Conservation (phyloP, 2,329 filamentous ascomycete species). For the Aspergillus pseudoglaucus region DNA sequence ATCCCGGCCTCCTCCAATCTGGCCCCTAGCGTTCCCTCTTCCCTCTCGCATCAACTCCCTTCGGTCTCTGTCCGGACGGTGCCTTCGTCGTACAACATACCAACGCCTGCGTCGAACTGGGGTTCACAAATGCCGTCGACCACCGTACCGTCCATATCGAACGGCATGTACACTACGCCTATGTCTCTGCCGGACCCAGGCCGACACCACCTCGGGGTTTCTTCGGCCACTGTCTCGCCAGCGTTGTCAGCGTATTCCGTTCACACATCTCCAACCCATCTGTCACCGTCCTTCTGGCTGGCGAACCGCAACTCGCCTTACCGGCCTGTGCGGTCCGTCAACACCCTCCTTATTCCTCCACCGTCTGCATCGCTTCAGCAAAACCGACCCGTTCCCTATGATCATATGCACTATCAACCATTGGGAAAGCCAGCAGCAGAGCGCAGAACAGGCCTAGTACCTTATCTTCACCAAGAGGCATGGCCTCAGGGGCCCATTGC, state of each 20-base stretch:
- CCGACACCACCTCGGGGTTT: conserved; percentile 44
- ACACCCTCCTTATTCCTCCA: conserved; percentile 83
- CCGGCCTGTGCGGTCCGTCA: conserved; percentile 79
- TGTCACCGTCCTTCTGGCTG: conserved; percentile 82
- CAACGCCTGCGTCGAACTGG: conserved; percentile 44
- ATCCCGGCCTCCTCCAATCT: conserved; percentile 57
- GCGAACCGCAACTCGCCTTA: conserved; percentile 88
- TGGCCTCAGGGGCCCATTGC: conserved; percentile 31
- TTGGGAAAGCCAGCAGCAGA: conserved; percentile 63
- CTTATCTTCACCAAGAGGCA: conserved; percentile 43
- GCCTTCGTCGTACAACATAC: conserved; percentile 61
- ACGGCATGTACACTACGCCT: conserved; percentile 23
- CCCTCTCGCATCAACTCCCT: conserved; percentile 49
- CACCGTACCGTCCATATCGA: conserved; percentile 21
- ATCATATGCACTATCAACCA: conserved; percentile 78
- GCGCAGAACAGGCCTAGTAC: conserved; percentile 61
- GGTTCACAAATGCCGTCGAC: conserved; percentile 35
- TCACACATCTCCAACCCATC: conserved; percentile 58
- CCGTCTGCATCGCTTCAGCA: conserved; percentile 72
- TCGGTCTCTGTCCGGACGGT: conserved; percentile 63
- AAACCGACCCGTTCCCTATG: conserved; percentile 58
- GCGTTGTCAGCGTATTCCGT: conserved; percentile 59
- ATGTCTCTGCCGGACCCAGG: conserved; percentile 28
- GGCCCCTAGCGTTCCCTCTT: conserved; percentile 36
- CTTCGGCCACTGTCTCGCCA: conserved; percentile 59